Evolutionary conservation across 169 alveolate genomes (phyloP).

Genomic region (Besnoitia besnoiti): DNA sequence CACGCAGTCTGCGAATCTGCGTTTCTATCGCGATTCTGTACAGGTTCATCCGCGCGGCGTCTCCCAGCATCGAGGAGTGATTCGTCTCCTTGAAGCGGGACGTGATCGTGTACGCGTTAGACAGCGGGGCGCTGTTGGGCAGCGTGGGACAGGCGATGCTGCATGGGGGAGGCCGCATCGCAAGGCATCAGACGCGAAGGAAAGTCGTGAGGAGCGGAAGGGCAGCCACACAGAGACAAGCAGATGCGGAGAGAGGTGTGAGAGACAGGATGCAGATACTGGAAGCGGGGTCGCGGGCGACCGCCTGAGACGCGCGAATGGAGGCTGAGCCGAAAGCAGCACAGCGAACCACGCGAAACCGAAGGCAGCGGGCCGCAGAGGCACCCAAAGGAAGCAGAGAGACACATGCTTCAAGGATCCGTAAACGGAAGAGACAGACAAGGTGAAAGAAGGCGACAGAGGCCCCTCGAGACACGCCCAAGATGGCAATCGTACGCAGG

Average conservation of each 20-base stretch:
- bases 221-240: background rate
- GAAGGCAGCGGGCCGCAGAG: background rate
- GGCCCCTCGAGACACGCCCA: too few relatives aligned
- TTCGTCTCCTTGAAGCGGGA: slow-evolving; percentile 42
- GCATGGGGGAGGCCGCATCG: background rate
- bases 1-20: background rate
- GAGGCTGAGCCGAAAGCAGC: too few relatives aligned
- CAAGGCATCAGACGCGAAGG: background rate
- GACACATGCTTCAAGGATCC: background rate
- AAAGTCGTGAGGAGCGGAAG: background rate
- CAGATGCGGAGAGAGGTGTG: too few relatives aligned
- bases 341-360: background rate
- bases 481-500: too few relatives aligned
- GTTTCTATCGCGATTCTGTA: slow-evolving; percentile 41
- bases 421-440: background rate
- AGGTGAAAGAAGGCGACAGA: too few relatives aligned
- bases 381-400: background rate
- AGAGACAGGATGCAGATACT: too few relatives aligned
- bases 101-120: slow-evolving; percentile 43
- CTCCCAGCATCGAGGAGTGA: slow-evolving; percentile 44
- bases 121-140: background rate
- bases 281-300: too few relatives aligned
- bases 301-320: too few relatives aligned
- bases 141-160: background rate
- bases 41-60: slow-evolving; percentile 16